Evolutionary conservation across 2,329 filamentous ascomycete genomes (phyloP), one percentile per base, ranked within the genome.

Genomic region (Ascomycota sp.): DNA sequence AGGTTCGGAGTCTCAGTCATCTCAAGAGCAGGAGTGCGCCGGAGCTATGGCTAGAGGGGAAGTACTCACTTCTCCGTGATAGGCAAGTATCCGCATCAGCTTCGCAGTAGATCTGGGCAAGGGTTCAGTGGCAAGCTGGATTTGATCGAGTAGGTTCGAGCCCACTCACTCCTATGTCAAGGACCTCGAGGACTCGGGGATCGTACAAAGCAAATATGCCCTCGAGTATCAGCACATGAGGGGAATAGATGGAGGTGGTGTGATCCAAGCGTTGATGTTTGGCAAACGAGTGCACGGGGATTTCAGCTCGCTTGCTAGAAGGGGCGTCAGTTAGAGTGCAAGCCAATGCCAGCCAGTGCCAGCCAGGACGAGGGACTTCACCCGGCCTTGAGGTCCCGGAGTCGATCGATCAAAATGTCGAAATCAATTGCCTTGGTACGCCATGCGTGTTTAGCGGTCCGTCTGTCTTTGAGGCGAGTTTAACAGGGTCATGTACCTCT

Each of bases 181-280:
- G 59, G 39, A 98, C 57, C 12, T 91, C 78, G 34, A 89, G 57
- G 4, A 98, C 75, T 35, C 86, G 69, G 17, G 69, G 70, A 45
- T 98, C 89, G 45, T 94, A 83, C 9, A 98, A 60, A 7, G 89
- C 89, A 53, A 98, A 81, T 20, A 98, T 98, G 13, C 89, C 89
- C 58, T 98, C 89, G 10, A 98, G 57, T 28, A 98, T 83, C 19
- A 98, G 61, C 17, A 98, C 89, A 52, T 93, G 89, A 1, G 89
- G 89, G 4, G 89, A 95, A 49, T 98, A 98, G 35, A 98, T 81
- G 1, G 79, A 75, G 0, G 78, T 91, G 0, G 83, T 92, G 39
- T 78, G 63, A 8, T 75, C 63, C 28, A 85, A 51, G 28, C 89
- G 71, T 36, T 80, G 71, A 53, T 98, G 89, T 47, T 93, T 78